Base-by-base conservation (phyloP, 106 monocot genomes). In the Narthecium ossifragum region DNA sequence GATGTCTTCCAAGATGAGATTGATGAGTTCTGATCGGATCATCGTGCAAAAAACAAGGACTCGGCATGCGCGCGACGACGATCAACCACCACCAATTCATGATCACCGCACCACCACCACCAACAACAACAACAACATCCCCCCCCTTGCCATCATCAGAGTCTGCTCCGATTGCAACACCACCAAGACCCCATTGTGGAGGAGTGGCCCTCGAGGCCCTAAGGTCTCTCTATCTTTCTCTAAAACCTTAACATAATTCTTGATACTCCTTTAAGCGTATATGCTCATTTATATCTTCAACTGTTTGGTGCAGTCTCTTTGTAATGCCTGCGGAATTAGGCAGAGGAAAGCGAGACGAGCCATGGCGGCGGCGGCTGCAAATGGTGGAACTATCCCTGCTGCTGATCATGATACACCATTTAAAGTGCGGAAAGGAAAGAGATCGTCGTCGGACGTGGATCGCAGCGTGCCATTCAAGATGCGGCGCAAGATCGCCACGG, bases 241-340 rank as follows among this genome's bases (percentile, higher is more conserved):
- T 29, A 13, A 0, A 28, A 26, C 12, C 10, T n/a, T n/a, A n/a
- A n/a, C n/a, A n/a, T n/a, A n/a, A n/a, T n/a, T n/a, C n/a, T n/a
- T n/a, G n/a, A n/a, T n/a, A n/a, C n/a, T n/a, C n/a, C n/a, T n/a
- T n/a, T n/a, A n/a, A n/a, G n/a, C n/a, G n/a, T n/a, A n/a, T n/a
- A n/a, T 39, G 25, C 26, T 1, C 23, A 39, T 23, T 10, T 36
- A 5, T 36, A 22, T 49, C 0, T 24, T 24, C 11, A 10, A 46
- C 3, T 46, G 7, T 13, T 5, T 61, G 46, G 34, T 57, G 75
- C 70, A 83, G 82, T 77, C 77, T 29, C 77, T 83, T 5, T 83
- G 82, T 46, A 83, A 82, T 47, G 77, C 82, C 31, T 82, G 82
- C 29, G 82, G 82, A 33, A 77, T 77, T 73, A 64, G 82, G 73